Percentiles rank a stretch among this genome's conserved stretches.
phyloP scores from a whole-genome alignment of 2,329 filamentous ascomycete genomes.

The Fusarium citri region DNA sequence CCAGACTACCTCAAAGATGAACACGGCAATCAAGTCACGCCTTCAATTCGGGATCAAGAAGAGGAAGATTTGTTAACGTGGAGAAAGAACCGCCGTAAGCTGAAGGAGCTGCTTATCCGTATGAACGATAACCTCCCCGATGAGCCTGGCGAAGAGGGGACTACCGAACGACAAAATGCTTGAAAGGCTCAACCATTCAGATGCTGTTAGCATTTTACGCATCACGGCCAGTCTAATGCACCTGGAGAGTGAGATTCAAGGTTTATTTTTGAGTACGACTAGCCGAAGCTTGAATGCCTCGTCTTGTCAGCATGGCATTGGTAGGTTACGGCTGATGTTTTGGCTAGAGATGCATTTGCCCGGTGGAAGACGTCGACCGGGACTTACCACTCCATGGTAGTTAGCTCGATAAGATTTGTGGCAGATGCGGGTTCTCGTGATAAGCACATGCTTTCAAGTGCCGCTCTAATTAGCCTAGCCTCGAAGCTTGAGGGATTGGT shows the following conservation, averaged over 20 bases:
- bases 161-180: slow-evolving; percentile 12
- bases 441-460: neutral
- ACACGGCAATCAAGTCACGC: slow-evolving; percentile 68
- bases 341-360: neutral
- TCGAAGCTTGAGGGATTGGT: neutral
- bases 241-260: slow-evolving; percentile 3
- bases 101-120: slow-evolving; percentile 58
- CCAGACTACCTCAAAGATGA: slow-evolving; percentile 65
- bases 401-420: neutral
- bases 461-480: neutral
- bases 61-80: slow-evolving; percentile 62
- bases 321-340: neutral
- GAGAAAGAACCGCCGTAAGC: slow-evolving; percentile 57
- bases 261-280: slow-evolving; percentile 7
- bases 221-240: neutral
- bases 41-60: slow-evolving; percentile 64
- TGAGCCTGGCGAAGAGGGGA: slow-evolving; percentile 52
- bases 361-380: neutral
- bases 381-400: neutral
- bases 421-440: neutral
- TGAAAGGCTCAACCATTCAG: neutral
- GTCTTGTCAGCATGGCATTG: neutral
- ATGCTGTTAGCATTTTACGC: neutral
- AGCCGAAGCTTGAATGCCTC: neutral
- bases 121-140: slow-evolving; percentile 61